Percentiles rank a stretch among this genome's conserved stretches.
Evolutionary conservation across 1,284 basidiomycete genomes (phyloP).

Genomic region (Tylopilus orsonianus): DNA sequence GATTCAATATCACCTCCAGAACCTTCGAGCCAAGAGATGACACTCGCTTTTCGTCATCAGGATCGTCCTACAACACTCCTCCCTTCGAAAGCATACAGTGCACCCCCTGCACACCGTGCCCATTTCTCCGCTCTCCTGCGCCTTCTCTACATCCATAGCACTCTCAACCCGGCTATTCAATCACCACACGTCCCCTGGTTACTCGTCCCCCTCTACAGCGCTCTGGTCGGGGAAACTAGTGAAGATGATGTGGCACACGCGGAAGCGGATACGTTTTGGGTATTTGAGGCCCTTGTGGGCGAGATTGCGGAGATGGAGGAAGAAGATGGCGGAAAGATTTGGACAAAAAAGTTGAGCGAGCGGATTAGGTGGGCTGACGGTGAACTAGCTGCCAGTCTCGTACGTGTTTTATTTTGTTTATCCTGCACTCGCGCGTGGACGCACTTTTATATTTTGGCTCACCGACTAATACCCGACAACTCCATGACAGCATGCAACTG

Average conservation of each 20-base stretch:
- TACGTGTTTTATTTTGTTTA: constrained; percentile 35
- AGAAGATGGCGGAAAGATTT: constrained; percentile 55
- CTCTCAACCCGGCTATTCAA: constrained; percentile 69
- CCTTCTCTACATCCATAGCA: constrained; percentile 67
- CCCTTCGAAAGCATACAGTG: constrained; percentile 45
- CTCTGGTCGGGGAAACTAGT: constrained; percentile 60
- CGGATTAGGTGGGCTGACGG: constrained; percentile 63
- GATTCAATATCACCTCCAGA: constrained; percentile 26
- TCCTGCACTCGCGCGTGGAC: background rate
- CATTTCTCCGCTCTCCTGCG: constrained; percentile 70
- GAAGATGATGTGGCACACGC: constrained; percentile 60
- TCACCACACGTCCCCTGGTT: constrained; percentile 67
- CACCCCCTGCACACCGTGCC: constrained; percentile 50
- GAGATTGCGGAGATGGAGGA: constrained; percentile 73
- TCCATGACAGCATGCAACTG: constrained; percentile 48
- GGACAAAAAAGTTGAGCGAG: constrained; percentile 65
- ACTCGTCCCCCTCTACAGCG: constrained; percentile 66
- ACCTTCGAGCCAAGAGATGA: background rate
- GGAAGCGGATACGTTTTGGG: constrained; percentile 80
- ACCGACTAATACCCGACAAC: background rate
- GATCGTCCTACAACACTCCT: constrained; percentile 48
- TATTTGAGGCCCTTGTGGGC: constrained; percentile 70
- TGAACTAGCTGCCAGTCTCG: constrained; percentile 62
- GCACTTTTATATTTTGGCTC: background rate
- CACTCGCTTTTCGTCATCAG: constrained; percentile 28